Evolutionary conservation across 768 basidiomycete species (phyloP), one percentile per base, ranked within the genome.

Genomic region (Boletus vermiculosoides): DNA sequence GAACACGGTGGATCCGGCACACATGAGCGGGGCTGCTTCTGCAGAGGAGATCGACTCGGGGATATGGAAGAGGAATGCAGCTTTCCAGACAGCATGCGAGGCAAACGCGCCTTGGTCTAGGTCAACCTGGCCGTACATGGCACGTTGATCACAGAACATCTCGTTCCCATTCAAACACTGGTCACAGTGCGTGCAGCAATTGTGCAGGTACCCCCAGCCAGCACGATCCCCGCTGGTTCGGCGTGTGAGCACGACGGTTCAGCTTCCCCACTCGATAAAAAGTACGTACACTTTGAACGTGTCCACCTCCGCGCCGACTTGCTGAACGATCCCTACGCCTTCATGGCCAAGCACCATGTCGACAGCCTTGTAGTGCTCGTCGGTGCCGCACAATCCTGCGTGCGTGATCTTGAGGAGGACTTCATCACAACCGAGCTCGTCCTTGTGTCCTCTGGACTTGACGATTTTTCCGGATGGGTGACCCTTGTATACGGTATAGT

Each of bases 291-390:
- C 60, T 61, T 73, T 72, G 68, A 77, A 77, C 10, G 49, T 22
- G 44, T 57, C 20, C 25, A 77, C 77, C 18, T 56, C 51, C 2
- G 55, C 31, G 1, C 76, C 76, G 45, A 76, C 58, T 33, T 66
- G 52, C 37, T 76, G 59, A 31, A 77, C 69, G 25, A 73, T 13
- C 5, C 70, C 76, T 1, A 74, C 54, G 8, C 76, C 77, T 61
- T 77, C 76, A 45, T 77, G 76, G 7, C 77, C 74, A 36, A 77
- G 72, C 12, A 75, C 75, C 60, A 73, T 74, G 47, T 74, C 73
- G 7, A 25, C 47, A 12, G 50, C 15, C 56, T 63, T 68, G 57
- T 63, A 70, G 47, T 76, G 76, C 39, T 70, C 64, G 60, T 78
- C 76, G 0, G 77, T 77, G 44, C 74, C 75, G 22, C 76, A 76